phyloP scores from a whole-genome alignment of 164 flowering plant genomes.

The Piper longum region DNA sequence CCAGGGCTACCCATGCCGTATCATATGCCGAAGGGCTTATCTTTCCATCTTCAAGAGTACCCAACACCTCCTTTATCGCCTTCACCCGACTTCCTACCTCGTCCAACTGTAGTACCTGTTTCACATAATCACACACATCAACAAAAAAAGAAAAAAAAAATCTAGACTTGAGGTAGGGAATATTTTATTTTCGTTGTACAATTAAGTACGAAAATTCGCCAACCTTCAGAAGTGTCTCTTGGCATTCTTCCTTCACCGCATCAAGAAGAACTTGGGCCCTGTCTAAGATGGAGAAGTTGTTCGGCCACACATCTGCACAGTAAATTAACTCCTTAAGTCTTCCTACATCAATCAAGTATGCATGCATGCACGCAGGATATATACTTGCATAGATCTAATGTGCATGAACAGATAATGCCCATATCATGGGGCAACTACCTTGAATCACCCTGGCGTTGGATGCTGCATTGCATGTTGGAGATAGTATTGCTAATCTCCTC shows the following conservation, averaged over 20 bases:
- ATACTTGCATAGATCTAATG: too few relatives aligned
- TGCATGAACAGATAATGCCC: neutral
- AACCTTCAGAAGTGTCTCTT: neutral
- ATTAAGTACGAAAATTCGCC: too few relatives aligned
- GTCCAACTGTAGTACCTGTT: too few relatives aligned
- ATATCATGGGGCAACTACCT: neutral
- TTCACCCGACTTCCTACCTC: neutral
- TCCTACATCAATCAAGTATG: neutral
- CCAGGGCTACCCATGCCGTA: conserved; percentile 7
- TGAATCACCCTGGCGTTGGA: neutral
- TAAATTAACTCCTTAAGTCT: too few relatives aligned
- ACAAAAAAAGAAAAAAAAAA: too few relatives aligned
- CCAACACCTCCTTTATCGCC: conserved; percentile 1
- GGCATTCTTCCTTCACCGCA: neutral
- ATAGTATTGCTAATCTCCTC: neutral
- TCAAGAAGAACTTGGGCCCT: neutral
- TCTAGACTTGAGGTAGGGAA: too few relatives aligned
- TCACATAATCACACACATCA: too few relatives aligned
- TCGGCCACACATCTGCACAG: neutral
- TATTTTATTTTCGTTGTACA: too few relatives aligned
- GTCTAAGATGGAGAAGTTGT: neutral
- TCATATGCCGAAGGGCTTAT: conserved; percentile 7
- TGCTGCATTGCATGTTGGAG: neutral
- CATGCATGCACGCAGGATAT: neutral
- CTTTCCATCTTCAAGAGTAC: conserved; percentile 1